Conservation (phyloP, 2,329 filamentous ascomycete genomes). For the Aspergillus fumigatus region DNA sequence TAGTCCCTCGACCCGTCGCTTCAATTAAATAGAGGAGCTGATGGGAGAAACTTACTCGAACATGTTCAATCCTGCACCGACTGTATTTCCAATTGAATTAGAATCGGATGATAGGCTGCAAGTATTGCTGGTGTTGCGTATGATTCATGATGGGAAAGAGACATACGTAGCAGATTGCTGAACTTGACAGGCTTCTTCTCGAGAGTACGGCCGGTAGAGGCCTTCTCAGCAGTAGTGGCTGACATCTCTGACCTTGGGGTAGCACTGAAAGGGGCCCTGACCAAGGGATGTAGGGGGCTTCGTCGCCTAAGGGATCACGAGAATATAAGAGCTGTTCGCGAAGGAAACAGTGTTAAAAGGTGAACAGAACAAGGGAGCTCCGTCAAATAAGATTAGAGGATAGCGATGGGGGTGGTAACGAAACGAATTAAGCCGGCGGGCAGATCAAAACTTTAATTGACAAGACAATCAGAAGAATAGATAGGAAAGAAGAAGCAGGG, state of each 20-base stretch:
- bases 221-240: conserved; percentile 45
- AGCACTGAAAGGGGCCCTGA: conserved; percentile 75
- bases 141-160: neutral
- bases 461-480: neutral
- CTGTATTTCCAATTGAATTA: conserved; percentile 30
- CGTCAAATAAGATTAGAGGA: conserved; percentile 1
- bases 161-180: conserved; percentile 83
- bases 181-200: conserved; percentile 99
- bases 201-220: conserved; percentile 53
- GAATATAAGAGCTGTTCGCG: conserved; percentile 4
- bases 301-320: conserved; percentile 56
- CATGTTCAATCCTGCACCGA: conserved; percentile 90
- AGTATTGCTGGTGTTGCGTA: neutral
- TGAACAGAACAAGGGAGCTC: conserved; percentile 8
- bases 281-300: conserved; percentile 92
- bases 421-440: neutral
- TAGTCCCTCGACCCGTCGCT: conserved; percentile 5
- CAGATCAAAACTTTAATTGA: neutral
- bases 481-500: neutral
- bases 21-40: neutral
- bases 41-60: conserved; percentile 64
- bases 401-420: neutral
- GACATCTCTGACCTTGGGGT: conserved; percentile 56
- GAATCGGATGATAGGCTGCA: conserved; percentile 15
- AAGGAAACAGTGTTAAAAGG: neutral